Evolutionary conservation across 1,139 yeast genomes (phyloP).

Genomic region (Zhuliangozyma blackwelliae): DNA sequence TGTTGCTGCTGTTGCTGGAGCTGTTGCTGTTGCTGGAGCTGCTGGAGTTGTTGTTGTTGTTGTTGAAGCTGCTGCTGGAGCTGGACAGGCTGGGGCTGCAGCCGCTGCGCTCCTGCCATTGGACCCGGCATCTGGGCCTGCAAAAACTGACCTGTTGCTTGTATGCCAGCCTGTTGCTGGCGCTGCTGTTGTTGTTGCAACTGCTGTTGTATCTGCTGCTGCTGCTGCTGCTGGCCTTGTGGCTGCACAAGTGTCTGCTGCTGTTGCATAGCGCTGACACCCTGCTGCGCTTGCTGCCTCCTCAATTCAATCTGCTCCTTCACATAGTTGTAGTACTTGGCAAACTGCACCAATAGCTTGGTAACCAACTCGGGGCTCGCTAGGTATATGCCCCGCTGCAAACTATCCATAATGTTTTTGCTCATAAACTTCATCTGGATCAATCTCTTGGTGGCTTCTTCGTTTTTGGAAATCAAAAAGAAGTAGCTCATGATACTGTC

Average conservation of each 20-base stretch:
- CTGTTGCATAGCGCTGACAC: constrained; percentile 3
- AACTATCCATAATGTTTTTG: constrained; percentile 66
- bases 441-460: constrained; percentile 69
- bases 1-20: constrained; percentile 13
- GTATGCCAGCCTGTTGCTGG: constrained; percentile 18
- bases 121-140: constrained; percentile 9
- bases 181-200: constrained; percentile 3
- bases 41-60: no score
- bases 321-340: constrained; percentile 70
- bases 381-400: constrained; percentile 58
- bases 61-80: constrained; percentile 11
- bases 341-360: constrained; percentile 67
- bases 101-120: constrained; percentile 3
- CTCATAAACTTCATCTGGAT: constrained; percentile 78
- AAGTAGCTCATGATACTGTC: constrained; percentile 78
- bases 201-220: constrained; percentile 10
- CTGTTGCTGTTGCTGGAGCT: constrained; percentile 13
- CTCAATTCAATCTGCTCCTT: constrained; percentile 42
- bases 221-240: constrained; percentile 8
- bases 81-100: constrained; percentile 11
- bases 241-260: constrained; percentile 12
- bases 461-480: constrained; percentile 67
- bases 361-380: constrained; percentile 68
- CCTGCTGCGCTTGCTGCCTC: constrained; percentile 21
- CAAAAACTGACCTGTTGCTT: constrained; percentile 11